Base-by-base conservation (phyloP, 352 stramenopile species). In the Pythium biforme region DNA sequence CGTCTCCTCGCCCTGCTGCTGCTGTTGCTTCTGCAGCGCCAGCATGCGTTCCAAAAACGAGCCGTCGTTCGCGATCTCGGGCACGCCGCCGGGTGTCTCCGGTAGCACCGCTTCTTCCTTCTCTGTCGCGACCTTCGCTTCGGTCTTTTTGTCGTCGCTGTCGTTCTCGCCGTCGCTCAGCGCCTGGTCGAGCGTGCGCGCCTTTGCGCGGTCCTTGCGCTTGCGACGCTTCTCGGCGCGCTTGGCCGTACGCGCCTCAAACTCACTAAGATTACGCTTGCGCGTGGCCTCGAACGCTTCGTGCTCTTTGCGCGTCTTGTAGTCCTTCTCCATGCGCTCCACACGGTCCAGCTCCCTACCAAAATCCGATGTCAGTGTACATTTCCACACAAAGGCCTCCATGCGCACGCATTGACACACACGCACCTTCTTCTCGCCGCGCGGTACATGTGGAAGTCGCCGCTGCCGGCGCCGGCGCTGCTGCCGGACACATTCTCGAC, bases 361-460 rank as follows among this genome's bases (percentile, higher is more conserved):
- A 8, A 37, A 2, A 37, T 1, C 31, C n/a, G n/a, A n/a, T n/a
- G 31, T 11, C 31, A 5, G 31, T 10, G 31, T 11, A 8, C 31
- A 11, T 37, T n/a, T n/a, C n/a, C n/a, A n/a, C n/a, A n/a, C n/a
- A n/a, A n/a, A n/a, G n/a, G n/a, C n/a, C n/a, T n/a, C n/a, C n/a
- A n/a, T n/a, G n/a, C 40, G n/a, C 15, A 8, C 29, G 25, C 12
- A 33, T n/a, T 34, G 29, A 34, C 29, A 33, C 34, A 40, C 19
- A 47, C 40, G 20, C n/a, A 90, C 84, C 84, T 63, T 76, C 94
- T 87, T 19, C 96, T 81, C 0, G 93, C 76, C n/a, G 97, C 92
- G 41, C 95, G 90, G 68, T 99, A 99, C 66, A 97, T 93, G 83
- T 99, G 96, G 71, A 99, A 99, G 46, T 99, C 96, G 51, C 96